These are phyloP conservation scores for Haberlea rhodopensis DNA, from an alignment of 257 asterid species.

Conservation along the genomic window DNA sequence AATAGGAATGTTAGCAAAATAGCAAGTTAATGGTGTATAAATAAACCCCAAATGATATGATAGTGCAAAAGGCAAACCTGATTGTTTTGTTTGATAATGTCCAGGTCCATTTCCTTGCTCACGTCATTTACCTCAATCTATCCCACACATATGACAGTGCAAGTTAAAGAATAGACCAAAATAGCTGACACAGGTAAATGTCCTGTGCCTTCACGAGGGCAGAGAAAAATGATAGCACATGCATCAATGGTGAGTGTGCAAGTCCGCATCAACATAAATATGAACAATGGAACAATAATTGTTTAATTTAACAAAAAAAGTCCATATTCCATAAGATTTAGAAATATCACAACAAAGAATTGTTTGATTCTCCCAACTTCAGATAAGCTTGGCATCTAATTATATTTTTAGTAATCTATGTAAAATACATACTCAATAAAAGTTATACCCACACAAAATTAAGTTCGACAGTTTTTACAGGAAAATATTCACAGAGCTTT, in stretches of 20 bases:
- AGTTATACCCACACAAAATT: background rate
- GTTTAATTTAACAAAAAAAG: background rate
- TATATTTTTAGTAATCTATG: background rate
- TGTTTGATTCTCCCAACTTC: background rate
- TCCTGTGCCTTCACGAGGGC: slow-evolving; percentile 1
- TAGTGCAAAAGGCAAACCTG: slow-evolving; percentile 50
- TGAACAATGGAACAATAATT: background rate
- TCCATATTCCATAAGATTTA: slow-evolving; percentile 2
- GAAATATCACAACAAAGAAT: background rate
- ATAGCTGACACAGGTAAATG: slow-evolving; percentile 8
- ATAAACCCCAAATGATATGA: slow-evolving; percentile 7
- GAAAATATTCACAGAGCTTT: background rate
- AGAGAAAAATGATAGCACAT: background rate
- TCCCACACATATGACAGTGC: slow-evolving; percentile 22
- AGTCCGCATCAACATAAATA: slow-evolving; percentile 5
- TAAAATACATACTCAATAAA: background rate
- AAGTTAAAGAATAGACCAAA: slow-evolving; percentile 15
- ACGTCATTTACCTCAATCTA: slow-evolving; percentile 99
- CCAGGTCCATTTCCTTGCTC: slow-evolving; percentile 99
- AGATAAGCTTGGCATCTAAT: background rate
- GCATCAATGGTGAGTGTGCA: background rate
- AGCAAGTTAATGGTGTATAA: slow-evolving; percentile 3
- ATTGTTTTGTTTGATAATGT: slow-evolving; percentile 86
- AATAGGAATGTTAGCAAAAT: background rate
- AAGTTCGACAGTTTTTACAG: background rate